A percentile compares a stretch with the other conserved stretches of the same genome.
Conservation (phyloP, 345 rosid genomes). For the Zanthoxylum bungeanum region DNA sequence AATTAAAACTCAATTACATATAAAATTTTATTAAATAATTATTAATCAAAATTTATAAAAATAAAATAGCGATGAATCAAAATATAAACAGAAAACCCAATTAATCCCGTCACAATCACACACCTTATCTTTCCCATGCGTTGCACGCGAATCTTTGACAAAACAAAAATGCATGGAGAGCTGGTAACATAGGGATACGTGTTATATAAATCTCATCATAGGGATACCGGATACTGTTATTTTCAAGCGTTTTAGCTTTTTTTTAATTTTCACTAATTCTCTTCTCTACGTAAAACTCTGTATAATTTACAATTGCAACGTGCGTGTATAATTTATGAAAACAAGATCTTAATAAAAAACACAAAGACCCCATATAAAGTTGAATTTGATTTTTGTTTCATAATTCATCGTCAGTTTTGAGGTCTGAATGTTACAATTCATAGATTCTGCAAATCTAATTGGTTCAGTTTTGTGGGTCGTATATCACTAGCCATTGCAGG, state of each 20-base stretch:
- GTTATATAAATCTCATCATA: conserved; percentile 11
- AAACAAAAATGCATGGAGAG: conserved; percentile 1
- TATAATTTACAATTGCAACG: not conserved
- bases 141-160: conserved; percentile 56
- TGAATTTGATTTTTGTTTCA: conserved; percentile 22
- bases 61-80: no score
- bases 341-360: conserved; percentile 1
- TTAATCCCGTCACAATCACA: conserved; percentile 44
- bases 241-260: conserved; percentile 7
- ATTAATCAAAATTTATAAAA: no score
- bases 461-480: no score
- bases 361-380: conserved; percentile 27
- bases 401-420: not conserved
- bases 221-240: no score
- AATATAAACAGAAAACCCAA: conserved; percentile 25
- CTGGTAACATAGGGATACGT: conserved; percentile 19
- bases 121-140: conserved; percentile 44
- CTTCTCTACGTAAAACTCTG: not conserved
- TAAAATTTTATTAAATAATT: no score
- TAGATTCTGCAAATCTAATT: not conserved
- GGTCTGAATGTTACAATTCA: conserved; percentile 21
- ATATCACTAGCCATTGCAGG: no score
- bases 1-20: no score
- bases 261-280: conserved; percentile 30
- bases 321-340: not conserved